These are phyloP conservation scores for Musa beccarii DNA, from an alignment of 176 grass and related monocot genomes.

Conservation along the genomic window DNA sequence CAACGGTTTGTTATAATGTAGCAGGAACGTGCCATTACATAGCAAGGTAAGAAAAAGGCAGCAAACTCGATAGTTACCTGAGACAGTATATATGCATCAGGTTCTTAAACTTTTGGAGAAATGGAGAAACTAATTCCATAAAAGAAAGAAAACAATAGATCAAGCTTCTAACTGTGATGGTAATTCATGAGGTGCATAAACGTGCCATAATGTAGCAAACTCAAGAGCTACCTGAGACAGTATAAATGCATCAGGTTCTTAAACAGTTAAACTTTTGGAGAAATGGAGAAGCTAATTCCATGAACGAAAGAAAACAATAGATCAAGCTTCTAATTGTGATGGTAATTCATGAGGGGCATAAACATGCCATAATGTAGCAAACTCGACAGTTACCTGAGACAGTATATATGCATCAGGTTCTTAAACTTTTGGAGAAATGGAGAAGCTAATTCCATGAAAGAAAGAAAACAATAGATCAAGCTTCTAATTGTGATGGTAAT, in stretches of 20 bases:
- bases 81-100: constrained; percentile 19
- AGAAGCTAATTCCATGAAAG: not conserved
- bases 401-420: not conserved
- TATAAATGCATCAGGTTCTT: not conserved
- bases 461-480: not conserved
- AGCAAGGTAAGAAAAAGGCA: constrained; percentile 86
- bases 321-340: not conserved
- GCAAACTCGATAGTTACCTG: constrained; percentile 80
- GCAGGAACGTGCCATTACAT: constrained; percentile 80
- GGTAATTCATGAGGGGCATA: constrained; percentile 11
- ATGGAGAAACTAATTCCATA: not conserved
- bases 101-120: no score
- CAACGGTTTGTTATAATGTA: constrained; percentile 62
- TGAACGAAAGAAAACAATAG: not conserved
- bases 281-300: not conserved
- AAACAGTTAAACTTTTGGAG: no score
- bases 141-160: not conserved
- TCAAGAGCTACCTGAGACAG: constrained; percentile 71
- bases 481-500: not conserved
- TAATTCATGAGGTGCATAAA: constrained; percentile 24
- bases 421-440: no score
- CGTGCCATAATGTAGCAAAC: constrained; percentile 75
- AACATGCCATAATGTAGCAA: constrained; percentile 76
- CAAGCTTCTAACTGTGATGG: not conserved
- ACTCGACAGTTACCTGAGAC: constrained; percentile 80